Conservation (phyloP, 1,139 yeast species). For the Geotrichum bryndzae region DNA sequence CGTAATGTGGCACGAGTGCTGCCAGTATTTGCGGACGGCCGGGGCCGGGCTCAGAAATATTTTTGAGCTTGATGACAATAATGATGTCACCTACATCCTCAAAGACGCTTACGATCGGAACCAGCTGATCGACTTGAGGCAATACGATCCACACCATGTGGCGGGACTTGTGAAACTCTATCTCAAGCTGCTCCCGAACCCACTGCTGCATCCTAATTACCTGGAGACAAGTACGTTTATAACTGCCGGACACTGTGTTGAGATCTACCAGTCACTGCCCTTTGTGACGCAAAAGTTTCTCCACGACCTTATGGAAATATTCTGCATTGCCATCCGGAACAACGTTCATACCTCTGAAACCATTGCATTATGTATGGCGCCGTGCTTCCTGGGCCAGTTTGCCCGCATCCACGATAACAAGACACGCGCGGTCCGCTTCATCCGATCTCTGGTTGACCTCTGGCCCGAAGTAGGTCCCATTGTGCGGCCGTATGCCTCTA, state of each 20-base stretch:
- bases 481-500: not conserved
- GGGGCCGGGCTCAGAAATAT: slow-evolving; percentile 28
- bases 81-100: slow-evolving; percentile 29
- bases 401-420: slow-evolving; percentile 26
- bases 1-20: slow-evolving; percentile 30
- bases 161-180: slow-evolving; percentile 37
- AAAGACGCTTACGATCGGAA: slow-evolving; percentile 37
- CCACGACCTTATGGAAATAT: slow-evolving; percentile 22
- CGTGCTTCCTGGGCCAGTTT: slow-evolving; percentile 31
- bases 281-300: slow-evolving; percentile 23
- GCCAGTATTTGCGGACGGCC: slow-evolving; percentile 24
- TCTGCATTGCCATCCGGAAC: slow-evolving; percentile 20
- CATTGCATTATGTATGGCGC: slow-evolving; percentile 26
- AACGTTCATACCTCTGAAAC: slow-evolving; percentile 14
- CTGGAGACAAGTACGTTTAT: not conserved
- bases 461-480: slow-evolving; percentile 25
- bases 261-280: slow-evolving; percentile 23
- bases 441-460: slow-evolving; percentile 28
- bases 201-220: slow-evolving; percentile 27
- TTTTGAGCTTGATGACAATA: slow-evolving; percentile 26
- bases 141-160: slow-evolving; percentile 36
- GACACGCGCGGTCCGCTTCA: slow-evolving; percentile 27
- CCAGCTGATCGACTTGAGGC: slow-evolving; percentile 35
- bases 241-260: slow-evolving; percentile 26
- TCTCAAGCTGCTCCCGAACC: slow-evolving; percentile 34